phyloP scores from a whole-genome alignment of 352 stramenopile species.

The Globisporangium canariense region DNA sequence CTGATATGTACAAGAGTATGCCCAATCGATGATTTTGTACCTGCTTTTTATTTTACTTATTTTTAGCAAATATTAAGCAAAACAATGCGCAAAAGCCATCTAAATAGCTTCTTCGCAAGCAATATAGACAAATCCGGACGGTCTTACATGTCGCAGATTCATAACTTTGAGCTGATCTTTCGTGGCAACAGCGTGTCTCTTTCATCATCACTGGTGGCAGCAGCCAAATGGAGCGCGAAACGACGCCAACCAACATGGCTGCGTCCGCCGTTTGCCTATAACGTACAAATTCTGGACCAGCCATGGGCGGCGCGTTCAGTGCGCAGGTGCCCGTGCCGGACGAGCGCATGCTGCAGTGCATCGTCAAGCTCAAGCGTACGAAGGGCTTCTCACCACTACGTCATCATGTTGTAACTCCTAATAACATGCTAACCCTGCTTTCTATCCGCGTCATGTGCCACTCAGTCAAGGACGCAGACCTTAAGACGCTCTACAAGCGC shows the following conservation, averaged over 20 bases:
- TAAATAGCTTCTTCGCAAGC: background rate
- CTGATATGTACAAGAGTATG: slow-evolving; percentile 1
- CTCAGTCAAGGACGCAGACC: slow-evolving; percentile 57
- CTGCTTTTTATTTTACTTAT: background rate
- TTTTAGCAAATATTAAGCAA: too few species aligned
- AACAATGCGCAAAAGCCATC: background rate
- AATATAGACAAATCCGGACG: background rate
- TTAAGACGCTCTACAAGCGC: slow-evolving; percentile 44
- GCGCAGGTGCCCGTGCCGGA: slow-evolving; percentile 49
- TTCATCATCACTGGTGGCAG: slow-evolving; percentile 5
- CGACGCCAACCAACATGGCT: background rate
- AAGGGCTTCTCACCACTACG: background rate
- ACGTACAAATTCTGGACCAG: background rate
- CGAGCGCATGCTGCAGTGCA: slow-evolving; percentile 70
- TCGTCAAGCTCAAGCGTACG: slow-evolving; percentile 61
- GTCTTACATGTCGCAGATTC: background rate
- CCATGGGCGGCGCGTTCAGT: slow-evolving; percentile 49
- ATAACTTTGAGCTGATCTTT: slow-evolving; percentile 1
- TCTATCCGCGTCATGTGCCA: background rate
- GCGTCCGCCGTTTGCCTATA: too few species aligned
- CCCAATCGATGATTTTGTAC: background rate
- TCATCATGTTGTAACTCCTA: background rate
- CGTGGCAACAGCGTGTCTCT: slow-evolving; percentile 1
- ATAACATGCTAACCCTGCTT: background rate
- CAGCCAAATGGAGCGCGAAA: slow-evolving; percentile 1